phyloP scores from a whole-genome alignment of 345 rosid species.

The Melaleuca alternifolia region DNA sequence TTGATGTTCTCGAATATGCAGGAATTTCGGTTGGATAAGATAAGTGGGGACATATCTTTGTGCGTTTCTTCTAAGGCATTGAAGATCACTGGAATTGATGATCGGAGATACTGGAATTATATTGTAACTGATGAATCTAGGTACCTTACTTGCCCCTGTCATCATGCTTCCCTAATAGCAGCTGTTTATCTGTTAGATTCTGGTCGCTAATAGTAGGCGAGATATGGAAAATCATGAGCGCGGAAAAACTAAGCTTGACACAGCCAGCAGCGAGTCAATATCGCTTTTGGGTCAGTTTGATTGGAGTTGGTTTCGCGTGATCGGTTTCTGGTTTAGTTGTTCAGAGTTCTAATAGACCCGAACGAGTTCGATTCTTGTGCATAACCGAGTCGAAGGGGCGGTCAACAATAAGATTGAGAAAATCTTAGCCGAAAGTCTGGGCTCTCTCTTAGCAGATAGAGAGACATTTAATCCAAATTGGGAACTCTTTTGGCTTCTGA shows the following conservation, averaged over 20 bases:
- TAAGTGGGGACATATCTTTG: constrained; percentile 57
- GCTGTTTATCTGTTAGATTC: background rate
- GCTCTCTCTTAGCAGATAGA: background rate
- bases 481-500: background rate
- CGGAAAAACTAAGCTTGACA: background rate
- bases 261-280: background rate
- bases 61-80: constrained; percentile 64
- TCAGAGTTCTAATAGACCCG: background rate
- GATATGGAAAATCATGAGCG: background rate
- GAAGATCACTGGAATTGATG: constrained; percentile 82
- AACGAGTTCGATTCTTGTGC: background rate
- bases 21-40: constrained; percentile 80
- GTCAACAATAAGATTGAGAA: background rate
- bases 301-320: background rate
- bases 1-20: constrained; percentile 2
- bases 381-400: background rate
- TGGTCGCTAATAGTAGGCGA: background rate
- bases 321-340: background rate
- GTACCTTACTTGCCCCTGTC: constrained; percentile 11
- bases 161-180: background rate
- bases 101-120: constrained; percentile 83
- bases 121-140: constrained; percentile 80
- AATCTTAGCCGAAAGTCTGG: background rate
- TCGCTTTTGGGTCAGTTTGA: background rate
- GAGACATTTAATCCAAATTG: background rate